A percentile compares a stretch with the other conserved stretches of the same genome.
Conservation (phyloP, 2,329 filamentous ascomycete species). For the Fusarium pilosicola region DNA sequence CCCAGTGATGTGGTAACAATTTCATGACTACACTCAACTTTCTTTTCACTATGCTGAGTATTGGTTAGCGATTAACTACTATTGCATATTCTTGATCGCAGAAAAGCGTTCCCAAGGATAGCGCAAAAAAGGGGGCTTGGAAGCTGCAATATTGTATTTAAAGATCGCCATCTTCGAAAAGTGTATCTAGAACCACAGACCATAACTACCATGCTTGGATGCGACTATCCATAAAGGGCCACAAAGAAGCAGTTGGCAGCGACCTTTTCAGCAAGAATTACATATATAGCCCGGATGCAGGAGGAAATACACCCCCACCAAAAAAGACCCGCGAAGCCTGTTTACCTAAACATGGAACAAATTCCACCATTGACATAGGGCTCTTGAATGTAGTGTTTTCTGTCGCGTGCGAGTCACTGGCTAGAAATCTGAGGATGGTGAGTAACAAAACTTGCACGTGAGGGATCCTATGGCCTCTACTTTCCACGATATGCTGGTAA, state of each 20-base stretch:
- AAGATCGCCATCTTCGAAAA: not conserved
- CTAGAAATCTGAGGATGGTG: not conserved
- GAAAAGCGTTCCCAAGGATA: not conserved
- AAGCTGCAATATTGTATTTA: not conserved
- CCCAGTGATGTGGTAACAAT: conserved; percentile 13
- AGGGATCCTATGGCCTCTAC: not conserved
- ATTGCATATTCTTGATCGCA: not conserved
- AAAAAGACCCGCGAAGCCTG: not conserved
- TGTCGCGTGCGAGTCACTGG: not conserved
- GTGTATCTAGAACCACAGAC: not conserved
- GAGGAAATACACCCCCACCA: not conserved
- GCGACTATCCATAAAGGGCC: not conserved
- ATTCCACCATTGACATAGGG: not conserved
- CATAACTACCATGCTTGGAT: not conserved
- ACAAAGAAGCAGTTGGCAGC: not conserved
- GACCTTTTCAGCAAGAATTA: not conserved
- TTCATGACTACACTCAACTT: too few relatives aligned
- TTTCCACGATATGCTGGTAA: too few relatives aligned
- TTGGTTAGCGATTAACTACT: not conserved
- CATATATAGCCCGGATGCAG: not conserved
- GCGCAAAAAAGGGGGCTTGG: not conserved
- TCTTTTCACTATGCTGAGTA: not conserved
- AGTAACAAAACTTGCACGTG: not conserved
- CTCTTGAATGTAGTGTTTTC: not conserved
- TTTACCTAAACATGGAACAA: not conserved